Evolutionary conservation across 495 filamentous ascomycete species (phyloP), one percentile per base, ranked within the genome.

Genomic region (Neurospora sp.): DNA sequence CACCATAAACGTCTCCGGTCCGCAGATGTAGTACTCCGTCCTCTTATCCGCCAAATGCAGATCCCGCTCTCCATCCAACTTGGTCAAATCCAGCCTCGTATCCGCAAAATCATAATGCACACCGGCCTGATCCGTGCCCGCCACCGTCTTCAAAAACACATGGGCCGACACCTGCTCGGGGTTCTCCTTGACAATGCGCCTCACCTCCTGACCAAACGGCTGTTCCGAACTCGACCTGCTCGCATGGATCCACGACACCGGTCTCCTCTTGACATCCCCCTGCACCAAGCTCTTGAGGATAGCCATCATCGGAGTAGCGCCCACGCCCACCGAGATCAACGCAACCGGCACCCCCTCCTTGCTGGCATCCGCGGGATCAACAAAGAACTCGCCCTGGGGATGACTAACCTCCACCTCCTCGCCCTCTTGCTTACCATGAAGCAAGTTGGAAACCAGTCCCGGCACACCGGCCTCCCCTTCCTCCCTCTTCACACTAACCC

Each of bases 401-500:
- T 92, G 90, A 9, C 89, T 90, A 18, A 93, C 80, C 77, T 90
- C 84, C 31, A 93, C 77, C 39, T 82, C 81, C 76, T 91, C 89
- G 72, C 91, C 91, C 38, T 86, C 86, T 11, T 84, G 78, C 37
- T 81, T 75, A 72, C 86, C 87, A 80, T 93, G 91, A 14, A 94
- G 83, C 69, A 91, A 78, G 76, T 93, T 93, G 35, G 90, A 92
- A 18, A 94, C 84, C 74, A 89, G 85, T 9, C 91, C 91, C 0
- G 88, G 86, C 74, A 84, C 38, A 71, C 71, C 75, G 20, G 84
- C 76, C 20, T 85, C 72, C 10, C 86, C 88, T 0, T 79, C 76
- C 71, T 94, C 91, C 72, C 81, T 84, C 85, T 92, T 92, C 68
- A 94, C 88, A 72, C 86, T 90, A 80, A 93, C 89, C 70, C 91